Evolutionary conservation across 495 filamentous ascomycete genomes (phyloP).

Genomic region (Neurospora pannonica): DNA sequence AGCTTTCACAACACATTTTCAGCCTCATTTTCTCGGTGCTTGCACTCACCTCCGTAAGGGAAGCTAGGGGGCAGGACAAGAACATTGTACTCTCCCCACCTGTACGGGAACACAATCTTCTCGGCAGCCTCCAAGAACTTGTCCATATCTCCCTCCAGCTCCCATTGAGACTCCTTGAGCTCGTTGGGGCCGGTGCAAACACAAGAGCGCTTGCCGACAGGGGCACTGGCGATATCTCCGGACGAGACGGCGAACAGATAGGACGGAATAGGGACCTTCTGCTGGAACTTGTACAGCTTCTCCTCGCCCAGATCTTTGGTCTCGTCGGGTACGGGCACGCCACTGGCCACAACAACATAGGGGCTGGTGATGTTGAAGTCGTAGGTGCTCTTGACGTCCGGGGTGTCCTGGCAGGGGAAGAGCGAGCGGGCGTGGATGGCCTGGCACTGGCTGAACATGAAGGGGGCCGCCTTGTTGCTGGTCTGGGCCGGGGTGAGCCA

Average conservation of each 20-base stretch:
- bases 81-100: slow-evolving; percentile 92
- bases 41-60: slow-evolving; percentile 53
- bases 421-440: slow-evolving; percentile 88
- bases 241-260: slow-evolving; percentile 90
- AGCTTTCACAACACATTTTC: neutral
- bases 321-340: slow-evolving; percentile 52
- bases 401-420: slow-evolving; percentile 95
- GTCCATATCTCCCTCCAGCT: slow-evolving; percentile 82
- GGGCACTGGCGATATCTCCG: slow-evolving; percentile 75
- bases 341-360: slow-evolving; percentile 80
- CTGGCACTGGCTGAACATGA: slow-evolving; percentile 98
- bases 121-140: slow-evolving; percentile 84
- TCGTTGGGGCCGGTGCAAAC: slow-evolving; percentile 84
- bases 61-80: slow-evolving; percentile 85
- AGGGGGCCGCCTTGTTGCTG: slow-evolving; percentile 83
- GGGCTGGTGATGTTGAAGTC: slow-evolving; percentile 80
- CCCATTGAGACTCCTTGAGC: slow-evolving; percentile 73
- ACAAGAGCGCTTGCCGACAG: slow-evolving; percentile 73
- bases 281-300: slow-evolving; percentile 71
- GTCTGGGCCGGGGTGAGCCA: slow-evolving; percentile 90
- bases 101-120: slow-evolving; percentile 78
- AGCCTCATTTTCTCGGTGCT: neutral
- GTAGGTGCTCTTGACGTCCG: slow-evolving; percentile 86
- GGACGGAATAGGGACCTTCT: slow-evolving; percentile 84
- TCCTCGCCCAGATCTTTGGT: slow-evolving; percentile 37